Evolutionary conservation across 1,284 basidiomycete species (phyloP).

Genomic region (Cryptococcus jaspeensis): DNA sequence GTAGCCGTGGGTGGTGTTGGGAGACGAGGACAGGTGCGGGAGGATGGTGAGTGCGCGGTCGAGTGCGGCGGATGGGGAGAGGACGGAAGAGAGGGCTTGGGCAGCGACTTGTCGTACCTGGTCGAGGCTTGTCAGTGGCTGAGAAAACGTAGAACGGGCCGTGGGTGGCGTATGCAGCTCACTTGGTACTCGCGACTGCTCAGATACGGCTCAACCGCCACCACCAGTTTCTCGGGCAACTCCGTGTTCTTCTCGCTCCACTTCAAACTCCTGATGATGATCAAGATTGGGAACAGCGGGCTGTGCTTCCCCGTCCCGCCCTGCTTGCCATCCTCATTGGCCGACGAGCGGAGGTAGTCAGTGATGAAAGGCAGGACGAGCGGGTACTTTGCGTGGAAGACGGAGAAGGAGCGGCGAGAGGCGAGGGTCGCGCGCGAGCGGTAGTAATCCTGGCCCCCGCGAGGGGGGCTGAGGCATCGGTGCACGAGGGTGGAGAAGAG

Average conservation of each 20-base stretch:
- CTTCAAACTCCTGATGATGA: slow-evolving; percentile 43
- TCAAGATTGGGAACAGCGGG: slow-evolving; percentile 45
- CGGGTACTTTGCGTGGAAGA: slow-evolving; percentile 42
- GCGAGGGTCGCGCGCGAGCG: slow-evolving; percentile 31
- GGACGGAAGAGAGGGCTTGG: slow-evolving; percentile 43
- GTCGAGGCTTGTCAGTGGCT: background rate
- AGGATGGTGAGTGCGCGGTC: slow-evolving; percentile 14
- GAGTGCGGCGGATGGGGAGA: slow-evolving; percentile 25
- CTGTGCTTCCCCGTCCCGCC: slow-evolving; percentile 25
- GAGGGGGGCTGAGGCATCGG: slow-evolving; percentile 33
- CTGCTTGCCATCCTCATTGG: background rate
- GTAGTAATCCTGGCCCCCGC: slow-evolving; percentile 31
- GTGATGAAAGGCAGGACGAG: slow-evolving; percentile 35
- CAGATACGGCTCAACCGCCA: slow-evolving; percentile 28
- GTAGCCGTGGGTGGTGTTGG: slow-evolving; percentile 39
- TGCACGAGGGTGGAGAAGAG: slow-evolving; percentile 47
- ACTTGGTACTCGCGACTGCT: slow-evolving; percentile 40
- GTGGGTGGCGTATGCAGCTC: background rate
- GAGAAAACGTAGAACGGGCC: no score
- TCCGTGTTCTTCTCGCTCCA: slow-evolving; percentile 28
- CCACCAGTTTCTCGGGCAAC: slow-evolving; percentile 23
- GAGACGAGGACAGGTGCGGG: slow-evolving; percentile 2
- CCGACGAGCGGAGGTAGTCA: slow-evolving; percentile 14
- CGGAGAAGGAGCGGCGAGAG: slow-evolving; percentile 33
- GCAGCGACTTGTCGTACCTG: slow-evolving; percentile 43